These are phyloP conservation scores for Lodderomyces theae DNA, from an alignment of 1,139 yeast species.

Conservation along the genomic window DNA sequence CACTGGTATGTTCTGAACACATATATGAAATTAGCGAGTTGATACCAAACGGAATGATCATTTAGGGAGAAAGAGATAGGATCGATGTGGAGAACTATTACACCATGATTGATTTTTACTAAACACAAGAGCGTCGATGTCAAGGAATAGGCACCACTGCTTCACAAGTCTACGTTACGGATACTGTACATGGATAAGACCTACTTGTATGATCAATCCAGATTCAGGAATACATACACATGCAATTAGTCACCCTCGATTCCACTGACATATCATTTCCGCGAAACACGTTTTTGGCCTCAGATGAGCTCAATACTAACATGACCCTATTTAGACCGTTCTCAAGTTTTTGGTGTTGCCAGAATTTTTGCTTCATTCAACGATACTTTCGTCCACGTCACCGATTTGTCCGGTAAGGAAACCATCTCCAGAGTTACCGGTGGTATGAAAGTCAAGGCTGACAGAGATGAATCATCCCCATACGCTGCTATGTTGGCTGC, in stretches of 20 bases:
- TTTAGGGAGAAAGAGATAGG: neutral
- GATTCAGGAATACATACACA: no score
- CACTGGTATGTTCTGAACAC: slow-evolving; percentile 28
- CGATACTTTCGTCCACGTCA: slow-evolving; percentile 99
- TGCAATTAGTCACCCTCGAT: no score
- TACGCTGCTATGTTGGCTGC: slow-evolving; percentile 99
- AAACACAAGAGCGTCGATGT: neutral
- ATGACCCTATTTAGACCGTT: slow-evolving; percentile 12
- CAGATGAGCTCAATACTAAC: slow-evolving; percentile 8
- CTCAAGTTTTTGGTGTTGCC: slow-evolving; percentile 99
- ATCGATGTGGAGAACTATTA: neutral
- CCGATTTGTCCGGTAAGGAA: slow-evolving; percentile 99
- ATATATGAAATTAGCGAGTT: neutral
- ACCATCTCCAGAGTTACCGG: slow-evolving; percentile 99
- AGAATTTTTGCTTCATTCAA: slow-evolving; percentile 99
- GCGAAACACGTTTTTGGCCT: neutral
- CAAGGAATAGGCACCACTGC: neutral
- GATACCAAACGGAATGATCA: neutral
- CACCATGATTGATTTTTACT: neutral
- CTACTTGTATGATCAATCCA: no score
- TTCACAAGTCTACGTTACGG: no score
- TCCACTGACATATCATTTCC: no score
- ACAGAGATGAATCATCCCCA: slow-evolving; percentile 99
- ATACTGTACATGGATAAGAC: no score
- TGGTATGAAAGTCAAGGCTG: slow-evolving; percentile 99